Percentiles rank a stretch among this genome's conserved stretches.
phyloP scores from a whole-genome alignment of 805 yeast species.

The Wickerhamomyces bovis region DNA sequence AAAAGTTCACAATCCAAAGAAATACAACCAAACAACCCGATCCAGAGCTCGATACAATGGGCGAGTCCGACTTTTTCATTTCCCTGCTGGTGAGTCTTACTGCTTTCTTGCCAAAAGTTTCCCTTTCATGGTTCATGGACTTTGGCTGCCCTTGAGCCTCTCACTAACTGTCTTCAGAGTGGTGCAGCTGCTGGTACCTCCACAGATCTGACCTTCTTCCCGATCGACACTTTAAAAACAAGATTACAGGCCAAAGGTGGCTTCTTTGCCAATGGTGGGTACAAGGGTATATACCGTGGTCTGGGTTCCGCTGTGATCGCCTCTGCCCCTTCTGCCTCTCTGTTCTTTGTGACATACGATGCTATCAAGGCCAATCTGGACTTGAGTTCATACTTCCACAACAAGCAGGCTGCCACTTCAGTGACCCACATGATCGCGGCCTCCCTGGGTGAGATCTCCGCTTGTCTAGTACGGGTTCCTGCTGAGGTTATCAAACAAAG shows the following conservation, averaged over 20 bases:
- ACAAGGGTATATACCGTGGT: conserved; percentile 85
- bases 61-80: conserved; percentile 16
- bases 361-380: conserved; percentile 47
- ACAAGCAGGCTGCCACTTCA: conserved; percentile 27
- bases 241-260: conserved; percentile 95
- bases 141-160: neutral
- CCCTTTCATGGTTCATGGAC: neutral
- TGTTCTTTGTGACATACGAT: conserved; percentile 83
- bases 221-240: conserved; percentile 93
- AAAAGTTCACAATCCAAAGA: neutral
- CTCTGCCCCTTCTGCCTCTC: conserved; percentile 83
- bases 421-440: conserved; percentile 82
- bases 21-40: neutral
- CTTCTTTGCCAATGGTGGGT: conserved; percentile 88
- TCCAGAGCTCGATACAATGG: neutral
- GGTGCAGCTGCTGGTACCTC: conserved; percentile 97
- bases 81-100: conserved; percentile 17
- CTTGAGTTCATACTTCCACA: conserved; percentile 22
- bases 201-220: conserved; percentile 91
- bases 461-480: conserved; percentile 92
- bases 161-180: conserved; percentile 32
- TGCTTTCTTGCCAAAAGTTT: neutral
- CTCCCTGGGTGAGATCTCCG: conserved; percentile 85
- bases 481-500: conserved; percentile 95
- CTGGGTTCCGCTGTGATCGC: conserved; percentile 91